Conservation (phyloP, 352 stramenopile species). For the Phytopythium sindhum region DNA sequence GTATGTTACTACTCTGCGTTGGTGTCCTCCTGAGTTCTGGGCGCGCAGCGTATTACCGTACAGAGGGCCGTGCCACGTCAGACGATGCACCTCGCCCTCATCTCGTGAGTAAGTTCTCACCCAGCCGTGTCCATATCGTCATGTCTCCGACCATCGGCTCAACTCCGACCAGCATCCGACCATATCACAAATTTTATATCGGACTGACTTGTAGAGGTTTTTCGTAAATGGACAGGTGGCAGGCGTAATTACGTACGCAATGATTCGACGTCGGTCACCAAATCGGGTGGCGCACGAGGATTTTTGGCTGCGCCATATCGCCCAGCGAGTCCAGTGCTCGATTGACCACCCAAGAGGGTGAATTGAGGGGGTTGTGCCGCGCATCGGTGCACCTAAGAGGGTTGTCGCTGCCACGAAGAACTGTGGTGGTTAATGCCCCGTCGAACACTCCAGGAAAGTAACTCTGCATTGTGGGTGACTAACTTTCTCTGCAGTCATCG, state of each 20-base stretch:
- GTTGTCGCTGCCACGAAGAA: constrained; percentile 8
- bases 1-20: no score
- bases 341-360: constrained; percentile 9
- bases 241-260: constrained; percentile 1
- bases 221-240: neutral
- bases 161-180: neutral
- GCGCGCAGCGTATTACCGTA: no score
- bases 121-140: neutral
- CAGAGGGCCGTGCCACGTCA: no score
- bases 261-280: neutral
- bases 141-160: neutral
- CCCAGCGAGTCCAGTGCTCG: constrained; percentile 6
- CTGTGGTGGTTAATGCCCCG: constrained; percentile 6
- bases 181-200: neutral
- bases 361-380: constrained; percentile 8
- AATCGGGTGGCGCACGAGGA: neutral
- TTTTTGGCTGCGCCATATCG: constrained; percentile 5
- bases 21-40: no score
- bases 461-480: constrained; percentile 3
- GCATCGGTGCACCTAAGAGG: constrained; percentile 9
- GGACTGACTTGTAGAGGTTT: neutral
- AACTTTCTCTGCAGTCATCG: constrained; percentile 3
- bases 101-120: no score
- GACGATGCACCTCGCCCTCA: no score
- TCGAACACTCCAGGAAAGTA: constrained; percentile 6